Percentiles rank a stretch among this genome's conserved stretches.
Evolutionary conservation across 345 rosid species (phyloP).

Genomic region (Lenwebbia sp.): DNA sequence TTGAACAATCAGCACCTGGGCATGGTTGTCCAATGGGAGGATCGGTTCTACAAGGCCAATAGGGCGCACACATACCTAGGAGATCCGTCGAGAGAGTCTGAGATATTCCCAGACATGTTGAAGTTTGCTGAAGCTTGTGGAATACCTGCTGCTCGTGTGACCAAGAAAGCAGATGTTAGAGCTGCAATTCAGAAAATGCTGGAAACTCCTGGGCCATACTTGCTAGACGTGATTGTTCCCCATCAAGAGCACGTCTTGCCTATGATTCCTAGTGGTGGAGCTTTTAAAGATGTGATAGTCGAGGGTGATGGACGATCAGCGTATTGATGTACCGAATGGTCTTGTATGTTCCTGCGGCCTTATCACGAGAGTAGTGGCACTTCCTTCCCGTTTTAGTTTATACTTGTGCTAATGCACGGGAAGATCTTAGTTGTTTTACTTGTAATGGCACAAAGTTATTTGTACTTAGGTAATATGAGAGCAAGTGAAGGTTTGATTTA

Average conservation of each 20-base stretch:
- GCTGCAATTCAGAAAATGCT: conserved; percentile 77
- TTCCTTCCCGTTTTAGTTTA: background rate
- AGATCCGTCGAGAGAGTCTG: conserved; percentile 55
- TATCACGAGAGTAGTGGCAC: background rate
- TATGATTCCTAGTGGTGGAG: conserved; percentile 95
- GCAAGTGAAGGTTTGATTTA: background rate
- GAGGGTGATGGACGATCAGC: conserved; percentile 86
- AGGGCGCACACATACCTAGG: conserved; percentile 89
- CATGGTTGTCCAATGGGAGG: conserved; percentile 97
- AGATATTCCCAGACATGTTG: conserved; percentile 80
- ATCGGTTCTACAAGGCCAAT: conserved; percentile 86
- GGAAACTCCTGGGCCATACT: conserved; percentile 86
- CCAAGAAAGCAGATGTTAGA: conserved; percentile 46
- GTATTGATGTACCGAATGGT: conserved; percentile 7
- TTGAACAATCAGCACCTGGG: conserved; percentile 95
- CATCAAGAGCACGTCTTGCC: conserved; percentile 97
- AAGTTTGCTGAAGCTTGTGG: conserved; percentile 83
- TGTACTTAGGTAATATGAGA: background rate
- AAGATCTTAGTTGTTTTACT: background rate
- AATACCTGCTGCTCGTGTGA: conserved; percentile 77
- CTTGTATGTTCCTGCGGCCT: background rate
- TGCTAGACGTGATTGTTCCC: conserved; percentile 87
- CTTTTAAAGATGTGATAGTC: conserved; percentile 73
- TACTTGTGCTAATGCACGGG: background rate
- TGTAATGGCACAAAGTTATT: background rate